Conservation (phyloP, 2,329 filamentous ascomycete species). For the Daldinia eschscholtzii region DNA sequence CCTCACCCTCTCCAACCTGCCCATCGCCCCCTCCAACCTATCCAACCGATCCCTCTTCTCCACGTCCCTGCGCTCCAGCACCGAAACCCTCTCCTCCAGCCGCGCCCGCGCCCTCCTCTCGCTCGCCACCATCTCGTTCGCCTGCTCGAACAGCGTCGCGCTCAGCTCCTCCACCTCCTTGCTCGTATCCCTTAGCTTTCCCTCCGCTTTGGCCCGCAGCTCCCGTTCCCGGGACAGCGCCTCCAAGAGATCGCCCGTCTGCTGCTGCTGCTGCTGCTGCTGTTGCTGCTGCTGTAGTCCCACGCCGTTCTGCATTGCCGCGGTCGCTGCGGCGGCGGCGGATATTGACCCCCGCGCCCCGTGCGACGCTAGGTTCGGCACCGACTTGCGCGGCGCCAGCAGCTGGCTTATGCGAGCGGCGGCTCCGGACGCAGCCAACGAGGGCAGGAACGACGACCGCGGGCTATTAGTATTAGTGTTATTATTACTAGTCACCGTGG, state of each 20-base stretch:
- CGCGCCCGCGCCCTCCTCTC: constrained; percentile 78
- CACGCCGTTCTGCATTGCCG: not conserved
- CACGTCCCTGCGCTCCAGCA: constrained; percentile 76
- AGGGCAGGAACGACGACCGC: constrained; percentile 50
- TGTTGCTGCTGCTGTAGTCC: no score
- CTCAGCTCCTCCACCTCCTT: constrained; percentile 84
- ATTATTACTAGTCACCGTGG: constrained; percentile 43
- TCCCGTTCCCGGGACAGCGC: constrained; percentile 75
- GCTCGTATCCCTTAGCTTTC: constrained; percentile 73
- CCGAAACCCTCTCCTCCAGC: constrained; percentile 76
- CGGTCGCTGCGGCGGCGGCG: no score
- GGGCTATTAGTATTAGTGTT: constrained; percentile 27
- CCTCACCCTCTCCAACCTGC: constrained; percentile 77
- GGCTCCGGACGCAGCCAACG: constrained; percentile 39
- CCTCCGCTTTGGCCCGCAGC: constrained; percentile 77
- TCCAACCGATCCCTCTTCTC: constrained; percentile 79
- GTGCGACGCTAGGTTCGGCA: constrained; percentile 45
- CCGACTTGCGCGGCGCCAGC: constrained; percentile 50
- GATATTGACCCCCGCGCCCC: constrained; percentile 37
- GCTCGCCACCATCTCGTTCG: constrained; percentile 87
- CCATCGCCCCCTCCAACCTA: constrained; percentile 76
- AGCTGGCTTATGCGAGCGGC: constrained; percentile 53
- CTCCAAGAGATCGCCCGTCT: constrained; percentile 67
- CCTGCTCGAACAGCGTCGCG: constrained; percentile 81
- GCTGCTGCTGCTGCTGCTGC: not conserved